phyloP scores from a whole-genome alignment of 805 yeast genomes.

The Brettanomyces nanus region DNA sequence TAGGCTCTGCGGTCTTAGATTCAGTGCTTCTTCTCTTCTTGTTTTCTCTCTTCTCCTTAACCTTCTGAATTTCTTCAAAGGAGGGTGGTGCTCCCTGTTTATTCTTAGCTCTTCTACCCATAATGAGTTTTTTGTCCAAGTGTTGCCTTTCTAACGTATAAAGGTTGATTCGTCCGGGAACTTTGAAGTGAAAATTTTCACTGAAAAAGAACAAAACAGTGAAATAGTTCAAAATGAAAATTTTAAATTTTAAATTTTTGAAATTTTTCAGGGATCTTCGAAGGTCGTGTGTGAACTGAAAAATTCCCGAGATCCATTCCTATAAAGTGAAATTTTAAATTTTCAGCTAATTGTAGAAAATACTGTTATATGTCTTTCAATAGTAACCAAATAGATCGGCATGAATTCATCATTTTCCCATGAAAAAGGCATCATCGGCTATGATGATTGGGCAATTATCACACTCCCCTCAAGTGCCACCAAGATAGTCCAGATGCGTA shows the following conservation, averaged over 20 bases:
- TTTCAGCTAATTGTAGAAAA: too few relatives aligned
- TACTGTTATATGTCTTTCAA: too few relatives aligned
- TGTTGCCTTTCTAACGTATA: too few relatives aligned
- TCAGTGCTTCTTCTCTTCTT: constrained; percentile 26
- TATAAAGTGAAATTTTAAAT: too few relatives aligned
- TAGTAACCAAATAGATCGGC: too few relatives aligned
- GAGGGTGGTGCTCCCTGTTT: constrained; percentile 92
- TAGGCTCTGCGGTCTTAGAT: constrained; percentile 18
- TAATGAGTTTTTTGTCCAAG: too few relatives aligned
- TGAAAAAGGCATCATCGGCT: constrained; percentile 29
- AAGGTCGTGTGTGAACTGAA: neutral
- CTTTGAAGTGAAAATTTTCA: too few relatives aligned
- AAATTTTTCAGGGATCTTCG: constrained; percentile 2
- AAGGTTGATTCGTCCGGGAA: too few relatives aligned
- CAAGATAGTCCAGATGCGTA: constrained; percentile 60
- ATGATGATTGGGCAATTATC: constrained; percentile 51
- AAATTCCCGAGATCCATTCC: neutral
- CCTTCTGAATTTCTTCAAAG: constrained; percentile 66
- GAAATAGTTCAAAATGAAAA: too few relatives aligned
- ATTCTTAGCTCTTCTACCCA: constrained; percentile 92
- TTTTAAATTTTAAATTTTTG: neutral
- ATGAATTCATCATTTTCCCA: too few relatives aligned
- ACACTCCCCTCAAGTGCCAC: constrained; percentile 76
- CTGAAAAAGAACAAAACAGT: too few relatives aligned
- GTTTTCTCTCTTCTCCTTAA: constrained; percentile 33